Evolutionary conservation across 2,329 filamentous ascomycete species (phyloP).

Genomic region (Didymella lethalis): DNA sequence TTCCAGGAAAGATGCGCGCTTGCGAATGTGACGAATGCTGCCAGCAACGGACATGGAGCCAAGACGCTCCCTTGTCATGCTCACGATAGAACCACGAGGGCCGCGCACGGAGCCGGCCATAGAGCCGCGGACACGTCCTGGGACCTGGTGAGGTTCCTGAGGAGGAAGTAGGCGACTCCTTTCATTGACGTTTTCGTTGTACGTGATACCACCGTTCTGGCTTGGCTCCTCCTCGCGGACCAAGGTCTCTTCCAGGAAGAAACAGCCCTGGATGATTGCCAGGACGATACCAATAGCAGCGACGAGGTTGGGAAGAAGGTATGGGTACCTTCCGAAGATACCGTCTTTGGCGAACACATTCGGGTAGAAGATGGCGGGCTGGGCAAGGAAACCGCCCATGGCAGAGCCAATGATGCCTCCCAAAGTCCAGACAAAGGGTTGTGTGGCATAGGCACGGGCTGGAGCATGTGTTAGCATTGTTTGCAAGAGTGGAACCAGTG

Average conservation of each 20-base stretch:
- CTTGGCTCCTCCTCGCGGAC: constrained; percentile 44
- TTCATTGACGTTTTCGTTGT: constrained; percentile 76
- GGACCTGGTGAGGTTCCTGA: constrained; percentile 53
- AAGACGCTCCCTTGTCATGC: constrained; percentile 35
- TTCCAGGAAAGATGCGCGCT: constrained; percentile 49
- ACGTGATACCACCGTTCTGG: constrained; percentile 57
- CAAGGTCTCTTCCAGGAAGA: constrained; percentile 81
- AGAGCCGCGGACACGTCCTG: constrained; percentile 43
- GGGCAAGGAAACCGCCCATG: constrained; percentile 86
- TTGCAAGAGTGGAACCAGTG: background rate
- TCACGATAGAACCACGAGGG: constrained; percentile 35
- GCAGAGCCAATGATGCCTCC: constrained; percentile 87
- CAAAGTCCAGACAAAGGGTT: constrained; percentile 93
- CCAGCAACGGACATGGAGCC: constrained; percentile 43
- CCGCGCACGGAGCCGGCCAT: constrained; percentile 37
- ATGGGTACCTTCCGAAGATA: constrained; percentile 81
- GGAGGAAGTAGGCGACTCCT: constrained; percentile 66
- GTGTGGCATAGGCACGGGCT: constrained; percentile 87
- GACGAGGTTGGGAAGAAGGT: constrained; percentile 86
- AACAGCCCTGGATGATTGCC: constrained; percentile 79
- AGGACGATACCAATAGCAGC: constrained; percentile 78
- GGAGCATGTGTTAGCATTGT: constrained; percentile 21
- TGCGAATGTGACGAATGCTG: constrained; percentile 45
- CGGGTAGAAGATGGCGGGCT: constrained; percentile 80
- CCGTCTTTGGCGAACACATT: constrained; percentile 70